These are phyloP conservation scores for Fusarium nelsonii DNA, from an alignment of 2,329 filamentous ascomycete genomes.

Conservation along the genomic window DNA sequence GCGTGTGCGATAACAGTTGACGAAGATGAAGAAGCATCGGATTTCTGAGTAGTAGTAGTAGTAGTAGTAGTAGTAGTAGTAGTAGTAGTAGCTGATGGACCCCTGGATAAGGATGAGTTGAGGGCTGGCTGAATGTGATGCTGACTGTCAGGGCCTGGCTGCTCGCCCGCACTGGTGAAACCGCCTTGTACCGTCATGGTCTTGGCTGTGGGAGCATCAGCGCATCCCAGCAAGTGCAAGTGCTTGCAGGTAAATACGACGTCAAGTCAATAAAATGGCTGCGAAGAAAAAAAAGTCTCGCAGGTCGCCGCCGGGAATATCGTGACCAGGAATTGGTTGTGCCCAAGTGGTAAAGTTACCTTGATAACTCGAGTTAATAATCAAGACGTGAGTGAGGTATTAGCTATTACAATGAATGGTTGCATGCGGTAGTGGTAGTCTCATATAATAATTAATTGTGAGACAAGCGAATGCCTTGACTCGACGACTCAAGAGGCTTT, in stretches of 20 bases:
- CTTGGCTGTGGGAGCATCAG: conserved; percentile 39
- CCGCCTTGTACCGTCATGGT: conserved; percentile 49
- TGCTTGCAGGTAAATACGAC: conserved; percentile 38
- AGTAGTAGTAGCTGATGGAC: conserved; percentile 15
- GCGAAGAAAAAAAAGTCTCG: conserved; percentile 12
- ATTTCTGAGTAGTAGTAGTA: conserved; percentile 27
- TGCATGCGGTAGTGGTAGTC: conserved; percentile 34
- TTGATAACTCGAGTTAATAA: conserved; percentile 1
- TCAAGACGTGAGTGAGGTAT: conserved; percentile 24
- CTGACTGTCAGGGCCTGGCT: conserved; percentile 41
- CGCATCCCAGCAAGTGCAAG: conserved; percentile 48
- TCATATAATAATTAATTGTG: conserved; percentile 35
- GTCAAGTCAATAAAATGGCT: conserved; percentile 12
- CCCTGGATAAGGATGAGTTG: conserved; percentile 3
- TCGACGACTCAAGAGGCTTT: conserved; percentile 5
- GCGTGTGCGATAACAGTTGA: conserved; percentile 36
- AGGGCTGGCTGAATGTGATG: conserved; percentile 12
- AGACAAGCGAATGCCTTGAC: conserved; percentile 36
- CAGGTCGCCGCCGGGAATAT: background rate
- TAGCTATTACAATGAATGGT: conserved; percentile 34
- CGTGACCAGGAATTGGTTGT: background rate
- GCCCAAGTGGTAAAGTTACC: background rate
- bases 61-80: conserved; percentile 21
- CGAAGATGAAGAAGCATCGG: conserved; percentile 32
- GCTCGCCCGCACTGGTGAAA: conserved; percentile 48